Evolutionary conservation across 768 basidiomycete genomes (phyloP).

Genomic region (Candolleomyces eurysporus): DNA sequence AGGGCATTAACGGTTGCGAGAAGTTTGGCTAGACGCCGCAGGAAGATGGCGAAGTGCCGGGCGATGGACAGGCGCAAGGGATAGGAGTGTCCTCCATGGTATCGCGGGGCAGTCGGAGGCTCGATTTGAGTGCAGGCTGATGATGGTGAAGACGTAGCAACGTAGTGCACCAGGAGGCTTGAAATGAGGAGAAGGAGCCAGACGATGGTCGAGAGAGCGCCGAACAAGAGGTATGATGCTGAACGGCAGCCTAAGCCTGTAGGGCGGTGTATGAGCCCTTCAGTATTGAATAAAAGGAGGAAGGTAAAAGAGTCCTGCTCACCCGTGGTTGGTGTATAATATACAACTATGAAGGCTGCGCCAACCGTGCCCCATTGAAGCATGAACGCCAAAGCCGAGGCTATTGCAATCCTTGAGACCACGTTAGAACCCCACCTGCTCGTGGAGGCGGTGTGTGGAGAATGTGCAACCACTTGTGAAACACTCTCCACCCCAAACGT

Average conservation of each 20-base stretch:
- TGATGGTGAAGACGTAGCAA: neutral
- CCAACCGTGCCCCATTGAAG: constrained; percentile 26
- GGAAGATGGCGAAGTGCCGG: constrained; percentile 18
- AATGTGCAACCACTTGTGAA: neutral
- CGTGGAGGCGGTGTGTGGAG: neutral
- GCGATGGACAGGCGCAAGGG: constrained; percentile 10
- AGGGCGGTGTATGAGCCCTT: neutral
- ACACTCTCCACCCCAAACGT: constrained; percentile 7
- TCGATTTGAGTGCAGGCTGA: too few relatives aligned
- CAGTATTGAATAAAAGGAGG: neutral
- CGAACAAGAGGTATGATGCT: constrained; percentile 29
- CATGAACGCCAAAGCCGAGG: constrained; percentile 16
- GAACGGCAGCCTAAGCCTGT: constrained; percentile 34
- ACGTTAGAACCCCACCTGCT: constrained; percentile 9
- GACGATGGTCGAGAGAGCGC: constrained; percentile 26
- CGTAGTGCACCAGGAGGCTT: constrained; percentile 26
- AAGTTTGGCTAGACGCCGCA: constrained; percentile 28
- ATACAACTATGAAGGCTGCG: constrained; percentile 19
- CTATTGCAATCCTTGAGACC: constrained; percentile 10
- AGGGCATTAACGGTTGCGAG: constrained; percentile 28
- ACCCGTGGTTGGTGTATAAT: constrained; percentile 21
- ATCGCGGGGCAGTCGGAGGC: neutral
- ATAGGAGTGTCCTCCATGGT: neutral
- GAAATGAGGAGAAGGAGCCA: constrained; percentile 30
- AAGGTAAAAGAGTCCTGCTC: neutral